Evolutionary conservation across 805 yeast species (phyloP).

Genomic region (Scheffersomyces spartinae): DNA sequence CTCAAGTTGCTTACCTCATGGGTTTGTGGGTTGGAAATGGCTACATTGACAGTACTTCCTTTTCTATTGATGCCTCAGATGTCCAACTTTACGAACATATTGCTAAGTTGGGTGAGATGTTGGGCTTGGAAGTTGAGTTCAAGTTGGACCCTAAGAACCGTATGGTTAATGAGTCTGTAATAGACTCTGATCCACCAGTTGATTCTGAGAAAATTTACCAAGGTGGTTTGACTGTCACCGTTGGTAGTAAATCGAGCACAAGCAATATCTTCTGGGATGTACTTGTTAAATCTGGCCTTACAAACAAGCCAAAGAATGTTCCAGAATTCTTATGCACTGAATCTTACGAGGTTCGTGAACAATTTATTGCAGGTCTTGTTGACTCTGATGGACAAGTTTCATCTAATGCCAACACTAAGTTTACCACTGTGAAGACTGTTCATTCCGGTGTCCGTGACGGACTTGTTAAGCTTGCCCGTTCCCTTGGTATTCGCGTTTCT

Average conservation of each 20-base stretch:
- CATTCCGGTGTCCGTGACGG: slow-evolving; percentile 22
- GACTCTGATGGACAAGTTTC: slow-evolving; percentile 28
- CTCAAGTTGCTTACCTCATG: slow-evolving; percentile 24
- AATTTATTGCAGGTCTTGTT: slow-evolving; percentile 32
- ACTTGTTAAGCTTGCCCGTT: slow-evolving; percentile 26
- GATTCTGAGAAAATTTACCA: too few species aligned
- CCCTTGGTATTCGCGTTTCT: slow-evolving; percentile 29
- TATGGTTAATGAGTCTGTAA: too few species aligned
- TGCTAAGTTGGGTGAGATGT: slow-evolving; percentile 9
- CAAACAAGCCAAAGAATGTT: slow-evolving; percentile 15
- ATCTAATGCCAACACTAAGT: too few species aligned
- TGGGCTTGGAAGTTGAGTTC: slow-evolving; percentile 9
- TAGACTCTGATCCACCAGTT: too few species aligned
- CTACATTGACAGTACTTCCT: slow-evolving; percentile 12
- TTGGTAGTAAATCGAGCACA: slow-evolving; percentile 1
- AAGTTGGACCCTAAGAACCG: not conserved
- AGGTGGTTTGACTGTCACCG: too few species aligned
- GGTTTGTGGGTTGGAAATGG: slow-evolving; percentile 33
- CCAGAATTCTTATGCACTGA: slow-evolving; percentile 24
- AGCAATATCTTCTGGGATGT: slow-evolving; percentile 19
- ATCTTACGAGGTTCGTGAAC: slow-evolving; percentile 28
- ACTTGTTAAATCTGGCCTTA: slow-evolving; percentile 10
- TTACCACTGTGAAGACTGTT: slow-evolving; percentile 18
- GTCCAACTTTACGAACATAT: slow-evolving; percentile 11
- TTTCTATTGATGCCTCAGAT: slow-evolving; percentile 18